Percentiles rank a stretch among this genome's conserved stretches.
phyloP scores from a whole-genome alignment of 1,284 basidiomycete species.

The Ustilago trichophora region DNA sequence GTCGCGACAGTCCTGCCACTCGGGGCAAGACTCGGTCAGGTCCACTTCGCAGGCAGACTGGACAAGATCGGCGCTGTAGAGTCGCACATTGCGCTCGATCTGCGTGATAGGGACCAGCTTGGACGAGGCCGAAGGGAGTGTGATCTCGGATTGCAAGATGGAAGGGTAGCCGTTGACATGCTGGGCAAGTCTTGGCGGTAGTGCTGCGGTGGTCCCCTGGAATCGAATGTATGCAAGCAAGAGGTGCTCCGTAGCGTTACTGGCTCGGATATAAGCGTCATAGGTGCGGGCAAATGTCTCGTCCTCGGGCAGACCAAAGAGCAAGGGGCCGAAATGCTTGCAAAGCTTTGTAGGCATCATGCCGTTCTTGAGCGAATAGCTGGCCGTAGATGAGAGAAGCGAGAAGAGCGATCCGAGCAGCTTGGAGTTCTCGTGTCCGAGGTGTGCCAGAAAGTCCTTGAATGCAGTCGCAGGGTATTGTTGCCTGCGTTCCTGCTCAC shows the following conservation, averaged over 20 bases:
- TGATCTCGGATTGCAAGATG: constrained; percentile 53
- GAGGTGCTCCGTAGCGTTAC: constrained; percentile 64
- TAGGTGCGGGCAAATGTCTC: constrained; percentile 63
- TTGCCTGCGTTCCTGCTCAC: constrained; percentile 51
- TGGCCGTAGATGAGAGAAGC: constrained; percentile 60
- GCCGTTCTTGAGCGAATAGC: constrained; percentile 64
- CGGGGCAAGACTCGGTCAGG: constrained; percentile 29
- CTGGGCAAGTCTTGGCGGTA: constrained; percentile 56
- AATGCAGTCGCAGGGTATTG: constrained; percentile 47
- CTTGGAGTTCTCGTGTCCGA: constrained; percentile 36
- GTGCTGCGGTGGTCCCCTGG: constrained; percentile 31
- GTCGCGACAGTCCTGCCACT: constrained; percentile 52
- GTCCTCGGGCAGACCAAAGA: constrained; percentile 65
- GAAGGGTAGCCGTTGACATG: constrained; percentile 58
- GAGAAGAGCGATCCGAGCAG: constrained; percentile 59
- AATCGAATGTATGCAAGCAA: constrained; percentile 62
- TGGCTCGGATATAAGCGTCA: constrained; percentile 55
- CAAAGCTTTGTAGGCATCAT: constrained; percentile 62
- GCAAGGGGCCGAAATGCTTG: constrained; percentile 57
- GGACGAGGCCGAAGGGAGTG: constrained; percentile 31
- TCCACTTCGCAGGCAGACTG: constrained; percentile 56
- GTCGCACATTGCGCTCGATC: constrained; percentile 57
- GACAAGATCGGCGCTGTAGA: constrained; percentile 61
- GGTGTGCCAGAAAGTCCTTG: constrained; percentile 30
- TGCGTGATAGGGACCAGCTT: constrained; percentile 58